These are phyloP conservation scores for Flaveria bidentis DNA, from an alignment of 129 eudicot genomes.

Conservation along the genomic window DNA sequence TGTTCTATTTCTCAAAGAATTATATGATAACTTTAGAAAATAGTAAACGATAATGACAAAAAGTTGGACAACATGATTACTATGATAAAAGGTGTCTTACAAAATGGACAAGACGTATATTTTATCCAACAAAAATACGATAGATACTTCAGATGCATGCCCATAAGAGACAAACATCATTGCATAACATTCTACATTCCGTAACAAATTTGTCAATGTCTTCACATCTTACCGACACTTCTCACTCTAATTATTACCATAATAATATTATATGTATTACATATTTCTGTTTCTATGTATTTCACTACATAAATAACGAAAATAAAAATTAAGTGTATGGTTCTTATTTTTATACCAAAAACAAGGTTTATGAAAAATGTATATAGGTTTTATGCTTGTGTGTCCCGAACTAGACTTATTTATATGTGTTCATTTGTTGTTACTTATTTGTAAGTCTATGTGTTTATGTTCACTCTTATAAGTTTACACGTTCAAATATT, in stretches of 20 bases:
- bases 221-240: slow-evolving; percentile 9
- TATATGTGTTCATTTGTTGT: too few relatives aligned
- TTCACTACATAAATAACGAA: neutral
- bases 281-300: neutral
- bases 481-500: too few relatives aligned
- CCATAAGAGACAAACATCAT: slow-evolving; percentile 37
- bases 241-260: neutral
- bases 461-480: too few relatives aligned
- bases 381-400: too few relatives aligned
- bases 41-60: neutral
- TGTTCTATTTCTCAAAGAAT: too few relatives aligned
- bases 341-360: too few relatives aligned
- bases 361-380: too few relatives aligned
- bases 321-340: too few relatives aligned
- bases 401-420: too few relatives aligned
- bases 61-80: slow-evolving; percentile 6
- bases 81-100: slow-evolving; percentile 17
- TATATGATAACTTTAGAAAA: neutral
- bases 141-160: slow-evolving; percentile 23
- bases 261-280: too few relatives aligned
- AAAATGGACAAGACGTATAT: slow-evolving; percentile 24
- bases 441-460: too few relatives aligned
- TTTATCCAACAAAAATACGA: slow-evolving; percentile 24
- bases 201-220: neutral
- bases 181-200: neutral